Conservation (phyloP, 257 asterid species). For the Solanum medicagineum region DNA sequence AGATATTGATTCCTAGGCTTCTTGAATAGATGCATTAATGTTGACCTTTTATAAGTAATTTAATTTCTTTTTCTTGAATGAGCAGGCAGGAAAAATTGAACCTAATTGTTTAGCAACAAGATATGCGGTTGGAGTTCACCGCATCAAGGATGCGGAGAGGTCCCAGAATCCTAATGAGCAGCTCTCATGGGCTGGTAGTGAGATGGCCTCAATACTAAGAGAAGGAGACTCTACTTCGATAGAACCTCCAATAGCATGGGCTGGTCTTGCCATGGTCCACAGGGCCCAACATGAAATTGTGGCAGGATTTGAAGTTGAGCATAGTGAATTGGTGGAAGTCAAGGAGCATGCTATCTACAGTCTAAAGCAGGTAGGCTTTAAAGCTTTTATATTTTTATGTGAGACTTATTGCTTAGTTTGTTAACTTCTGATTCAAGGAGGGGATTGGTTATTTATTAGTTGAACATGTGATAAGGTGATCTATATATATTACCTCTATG, state of each 20-base stretch:
- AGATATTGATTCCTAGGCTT: neutral
- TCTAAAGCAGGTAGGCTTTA: constrained; percentile 63
- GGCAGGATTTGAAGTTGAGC: constrained; percentile 72
- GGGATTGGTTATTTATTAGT: neutral
- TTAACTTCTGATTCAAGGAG: neutral
- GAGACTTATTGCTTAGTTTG: neutral
- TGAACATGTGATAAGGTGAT: neutral
- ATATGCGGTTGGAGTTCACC: constrained; percentile 84
- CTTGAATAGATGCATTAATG: neutral
- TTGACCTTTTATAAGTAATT: constrained; percentile 2
- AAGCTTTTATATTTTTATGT: neutral
- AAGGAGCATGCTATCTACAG: constrained; percentile 76
- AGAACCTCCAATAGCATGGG: constrained; percentile 87
- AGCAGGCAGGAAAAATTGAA: constrained; percentile 87
- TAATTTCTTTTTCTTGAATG: constrained; percentile 3
- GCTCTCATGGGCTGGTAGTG: constrained; percentile 96
- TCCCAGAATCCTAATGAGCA: constrained; percentile 88
- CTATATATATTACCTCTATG: neutral
- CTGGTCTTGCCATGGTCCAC: constrained; percentile 93
- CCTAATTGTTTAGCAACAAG: constrained; percentile 96
- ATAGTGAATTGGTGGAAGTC: constrained; percentile 60
- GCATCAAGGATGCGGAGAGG: constrained; percentile 92
- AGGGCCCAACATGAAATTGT: constrained; percentile 95
- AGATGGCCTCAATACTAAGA: constrained; percentile 89
- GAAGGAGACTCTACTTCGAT: constrained; percentile 73